A percentile compares a stretch with the other conserved stretches of the same genome.
These are phyloP conservation scores for Diplodia mutila DNA, from an alignment of 2,329 filamentous ascomycete species.

Conservation along the genomic window DNA sequence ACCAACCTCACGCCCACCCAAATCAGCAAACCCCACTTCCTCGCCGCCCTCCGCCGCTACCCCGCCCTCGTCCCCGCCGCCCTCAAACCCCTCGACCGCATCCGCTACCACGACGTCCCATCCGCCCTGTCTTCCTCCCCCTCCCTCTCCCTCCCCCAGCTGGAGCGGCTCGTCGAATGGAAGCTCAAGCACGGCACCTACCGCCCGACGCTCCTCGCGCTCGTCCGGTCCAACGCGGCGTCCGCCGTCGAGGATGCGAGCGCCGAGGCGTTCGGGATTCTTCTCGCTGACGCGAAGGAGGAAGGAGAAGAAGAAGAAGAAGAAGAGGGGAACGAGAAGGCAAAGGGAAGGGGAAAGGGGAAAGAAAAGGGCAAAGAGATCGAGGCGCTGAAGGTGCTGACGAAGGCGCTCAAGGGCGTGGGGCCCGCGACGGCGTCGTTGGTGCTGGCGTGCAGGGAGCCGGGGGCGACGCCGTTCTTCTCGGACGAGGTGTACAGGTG, in stretches of 20 bases:
- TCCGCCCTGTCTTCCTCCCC: slow-evolving; percentile 24
- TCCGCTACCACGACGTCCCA: slow-evolving; percentile 39
- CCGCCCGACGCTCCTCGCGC: slow-evolving; percentile 50
- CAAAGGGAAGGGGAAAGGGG: too few species aligned
- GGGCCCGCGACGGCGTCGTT: slow-evolving; percentile 80
- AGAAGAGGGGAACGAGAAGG: too few species aligned
- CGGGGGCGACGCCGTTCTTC: slow-evolving; percentile 69
- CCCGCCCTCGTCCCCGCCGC: slow-evolving; percentile 33
- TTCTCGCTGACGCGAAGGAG: not conserved
- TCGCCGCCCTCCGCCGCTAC: slow-evolving; percentile 34
- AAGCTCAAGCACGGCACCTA: slow-evolving; percentile 56
- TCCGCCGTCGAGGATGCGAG: slow-evolving; percentile 54
- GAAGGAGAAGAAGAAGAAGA: too few species aligned
- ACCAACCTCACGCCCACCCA: not conserved
- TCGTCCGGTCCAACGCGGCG: slow-evolving; percentile 63
- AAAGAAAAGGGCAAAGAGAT: too few species aligned
- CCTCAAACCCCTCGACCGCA: slow-evolving; percentile 37
- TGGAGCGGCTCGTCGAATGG: slow-evolving; percentile 44
- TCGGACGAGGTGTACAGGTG: slow-evolving; percentile 79
- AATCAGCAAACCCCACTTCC: slow-evolving; percentile 28
- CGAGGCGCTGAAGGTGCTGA: slow-evolving; percentile 39
- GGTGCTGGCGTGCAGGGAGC: slow-evolving; percentile 67
- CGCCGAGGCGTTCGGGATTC: slow-evolving; percentile 52
- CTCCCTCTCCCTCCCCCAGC: slow-evolving; percentile 29
- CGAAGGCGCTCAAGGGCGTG: slow-evolving; percentile 64